Base-by-base conservation (phyloP, 441 rosid species). In the Erysimum pusillum region DNA sequence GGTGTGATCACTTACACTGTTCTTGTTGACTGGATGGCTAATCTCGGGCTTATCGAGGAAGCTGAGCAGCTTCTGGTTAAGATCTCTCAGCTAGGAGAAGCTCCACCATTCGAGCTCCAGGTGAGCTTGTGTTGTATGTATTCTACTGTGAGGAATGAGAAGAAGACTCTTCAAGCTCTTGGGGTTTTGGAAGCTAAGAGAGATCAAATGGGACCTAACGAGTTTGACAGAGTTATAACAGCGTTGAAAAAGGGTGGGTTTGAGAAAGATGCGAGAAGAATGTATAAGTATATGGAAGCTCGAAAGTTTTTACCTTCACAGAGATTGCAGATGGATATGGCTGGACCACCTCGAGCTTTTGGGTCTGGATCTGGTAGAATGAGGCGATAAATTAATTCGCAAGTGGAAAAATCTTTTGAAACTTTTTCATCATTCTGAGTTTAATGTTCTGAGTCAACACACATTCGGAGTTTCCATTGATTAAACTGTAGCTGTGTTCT, bases 71-170 rank as follows among this genome's bases (percentile, higher is more conserved):
- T 89, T 34, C 51, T 89, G 82, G 84, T 73, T 5, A 93, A 88
- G 85, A 88, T 93, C 22, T 87, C 91, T 18, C 86, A 81, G 81
- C 87, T 48, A 74, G 97, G 97, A 13, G 95, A 91, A 80, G 89
- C 83, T 56, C 92, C 93, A 73, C 84, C 93, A 49, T 63, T 88
- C 4, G 85, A 82, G 83, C 72, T 89, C 36, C 97, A 89, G 39
- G 85, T 89, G 67, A 87, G 91, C 84, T 90, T 91, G 69, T 93
- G 97, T 20, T 90, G 80, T 80, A 90, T 93, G 92, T 91, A 95
- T 73, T 76, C 94, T 2, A 81, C 82, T 76, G 84, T 83, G 0
- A 56, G 81, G 53, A 42, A 79, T 13, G 97, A 95, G 91, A 93
- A 85, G 88, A 93, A 90, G 89, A 85, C 95, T 63, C 91, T 91